Percentiles rank a stretch among this genome's conserved stretches.
Evolutionary conservation across 768 basidiomycete species (phyloP).

Genomic region (Russula sp.): DNA sequence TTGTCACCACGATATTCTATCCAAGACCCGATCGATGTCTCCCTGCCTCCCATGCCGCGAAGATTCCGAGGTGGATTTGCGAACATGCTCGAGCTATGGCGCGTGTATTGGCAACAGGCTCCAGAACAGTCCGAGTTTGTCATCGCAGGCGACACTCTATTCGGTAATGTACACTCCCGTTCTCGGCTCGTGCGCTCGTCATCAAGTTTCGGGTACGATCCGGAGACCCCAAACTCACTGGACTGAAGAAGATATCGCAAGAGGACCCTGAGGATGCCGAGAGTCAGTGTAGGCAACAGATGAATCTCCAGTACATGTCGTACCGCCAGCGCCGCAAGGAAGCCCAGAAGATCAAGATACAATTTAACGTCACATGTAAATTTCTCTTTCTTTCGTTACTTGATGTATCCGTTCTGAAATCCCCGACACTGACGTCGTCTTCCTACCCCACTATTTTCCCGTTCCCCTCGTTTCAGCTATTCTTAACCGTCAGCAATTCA

Average conservation of each 20-base stretch:
- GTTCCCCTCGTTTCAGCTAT: slow-evolving; percentile 49
- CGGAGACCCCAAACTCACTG: slow-evolving; percentile 73
- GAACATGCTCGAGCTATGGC: slow-evolving; percentile 28
- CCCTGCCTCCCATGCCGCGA: slow-evolving; percentile 16
- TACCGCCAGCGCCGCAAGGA: slow-evolving; percentile 67
- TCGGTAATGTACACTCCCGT: not conserved
- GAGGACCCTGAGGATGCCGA: slow-evolving; percentile 63
- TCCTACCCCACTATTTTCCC: not conserved
- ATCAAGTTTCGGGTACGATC: slow-evolving; percentile 41
- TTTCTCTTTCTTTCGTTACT: slow-evolving; percentile 25
- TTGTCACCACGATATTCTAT: slow-evolving; percentile 23
- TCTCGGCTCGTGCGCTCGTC: slow-evolving; percentile 13
- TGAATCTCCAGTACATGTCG: slow-evolving; percentile 55
- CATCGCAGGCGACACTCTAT: slow-evolving; percentile 4
- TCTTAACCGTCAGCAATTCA: slow-evolving; percentile 76
- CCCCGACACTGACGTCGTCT: slow-evolving; percentile 7
- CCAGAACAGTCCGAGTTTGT: slow-evolving; percentile 22
- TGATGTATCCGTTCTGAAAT: not conserved
- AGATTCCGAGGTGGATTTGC: slow-evolving; percentile 27
- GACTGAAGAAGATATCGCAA: slow-evolving; percentile 47
- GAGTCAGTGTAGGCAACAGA: slow-evolving; percentile 42
- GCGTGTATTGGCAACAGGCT: slow-evolving; percentile 23
- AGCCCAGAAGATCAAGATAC: slow-evolving; percentile 60
- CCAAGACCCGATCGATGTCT: slow-evolving; percentile 15
- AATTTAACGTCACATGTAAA: slow-evolving; percentile 72